Percentiles rank a stretch among this genome's conserved stretches.
Evolutionary conservation across 2,329 filamentous ascomycete genomes (phyloP).

Genomic region (Arthrobotrys sinensis): DNA sequence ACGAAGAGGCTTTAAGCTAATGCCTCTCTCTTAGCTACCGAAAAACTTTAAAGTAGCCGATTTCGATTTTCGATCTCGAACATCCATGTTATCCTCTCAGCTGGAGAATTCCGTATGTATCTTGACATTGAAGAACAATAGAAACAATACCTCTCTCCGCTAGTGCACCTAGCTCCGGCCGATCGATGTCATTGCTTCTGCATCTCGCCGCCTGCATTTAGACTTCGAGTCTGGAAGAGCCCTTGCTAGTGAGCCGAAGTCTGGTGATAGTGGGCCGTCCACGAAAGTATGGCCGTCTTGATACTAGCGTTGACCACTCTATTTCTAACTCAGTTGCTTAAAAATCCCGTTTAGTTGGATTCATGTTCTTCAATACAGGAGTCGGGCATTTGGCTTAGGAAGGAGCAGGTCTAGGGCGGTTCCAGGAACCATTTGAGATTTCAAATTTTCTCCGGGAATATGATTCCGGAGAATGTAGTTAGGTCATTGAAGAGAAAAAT

Average conservation of each 20-base stretch:
- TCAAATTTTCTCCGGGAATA: constrained; percentile 10
- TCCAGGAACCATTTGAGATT: constrained; percentile 3
- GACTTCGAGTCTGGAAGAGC: constrained; percentile 2
- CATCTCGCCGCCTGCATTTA: background rate
- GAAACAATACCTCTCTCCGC: constrained; percentile 14
- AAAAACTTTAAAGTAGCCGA: constrained; percentile 17
- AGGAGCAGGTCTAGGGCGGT: background rate
- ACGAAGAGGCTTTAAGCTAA: constrained; percentile 1
- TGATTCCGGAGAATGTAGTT: constrained; percentile 34
- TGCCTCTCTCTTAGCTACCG: background rate
- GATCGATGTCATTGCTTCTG: constrained; percentile 4
- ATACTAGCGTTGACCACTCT: constrained; percentile 2
- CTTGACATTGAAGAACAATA: constrained; percentile 4
- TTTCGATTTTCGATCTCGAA: constrained; percentile 4
- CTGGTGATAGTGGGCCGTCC: background rate
- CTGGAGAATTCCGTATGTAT: constrained; percentile 21
- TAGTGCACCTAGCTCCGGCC: background rate
- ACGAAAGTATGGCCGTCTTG: constrained; percentile 18
- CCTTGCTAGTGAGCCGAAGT: background rate
- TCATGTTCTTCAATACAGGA: background rate
- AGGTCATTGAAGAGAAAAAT: constrained; percentile 16
- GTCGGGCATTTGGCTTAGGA: constrained; percentile 1
- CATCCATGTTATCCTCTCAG: background rate
- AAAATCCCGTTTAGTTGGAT: constrained; percentile 10
- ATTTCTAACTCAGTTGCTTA: background rate